Conservation (phyloP, 139 green algal genomes). For the Closterium sp. region DNA sequence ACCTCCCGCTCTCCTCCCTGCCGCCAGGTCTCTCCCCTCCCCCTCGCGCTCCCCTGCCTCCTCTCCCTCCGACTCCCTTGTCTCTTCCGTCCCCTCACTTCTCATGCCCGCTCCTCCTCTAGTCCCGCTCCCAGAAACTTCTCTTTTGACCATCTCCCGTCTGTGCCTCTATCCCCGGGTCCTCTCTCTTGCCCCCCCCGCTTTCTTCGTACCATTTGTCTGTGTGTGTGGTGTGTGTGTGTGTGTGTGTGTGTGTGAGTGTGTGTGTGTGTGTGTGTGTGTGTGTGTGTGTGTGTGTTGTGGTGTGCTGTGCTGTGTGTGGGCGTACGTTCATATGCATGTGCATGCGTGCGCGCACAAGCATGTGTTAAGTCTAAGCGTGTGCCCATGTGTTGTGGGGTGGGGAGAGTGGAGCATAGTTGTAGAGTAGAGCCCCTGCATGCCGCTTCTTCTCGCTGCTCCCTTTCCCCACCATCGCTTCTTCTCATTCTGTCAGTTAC, state of each 20-base stretch:
- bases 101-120: too few relatives aligned
- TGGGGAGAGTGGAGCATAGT: too few relatives aligned
- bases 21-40: not conserved
- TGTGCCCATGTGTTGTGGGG: too few relatives aligned
- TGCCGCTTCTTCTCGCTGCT: too few relatives aligned
- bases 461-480: too few relatives aligned
- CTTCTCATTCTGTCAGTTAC: too few relatives aligned
- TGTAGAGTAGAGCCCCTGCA: too few relatives aligned
- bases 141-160: not conserved
- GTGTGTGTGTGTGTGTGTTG: too few relatives aligned
- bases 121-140: not conserved
- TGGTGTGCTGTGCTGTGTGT: too few relatives aligned
- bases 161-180: not conserved
- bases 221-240: not conserved
- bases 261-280: not conserved
- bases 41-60: not conserved
- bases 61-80: not conserved
- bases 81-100: not conserved
- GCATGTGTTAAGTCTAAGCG: too few relatives aligned
- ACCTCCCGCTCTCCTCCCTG: constrained; percentile 15
- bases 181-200: not conserved
- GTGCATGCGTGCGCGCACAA: too few relatives aligned
- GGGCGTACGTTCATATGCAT: too few relatives aligned
- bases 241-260: not conserved
- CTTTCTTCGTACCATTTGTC: not conserved